A percentile compares a stretch with the other conserved stretches of the same genome.
These are phyloP conservation scores for Dictyostelium capitatum DNA, from an alignment of 78 protist species.

Conservation along the genomic window DNA sequence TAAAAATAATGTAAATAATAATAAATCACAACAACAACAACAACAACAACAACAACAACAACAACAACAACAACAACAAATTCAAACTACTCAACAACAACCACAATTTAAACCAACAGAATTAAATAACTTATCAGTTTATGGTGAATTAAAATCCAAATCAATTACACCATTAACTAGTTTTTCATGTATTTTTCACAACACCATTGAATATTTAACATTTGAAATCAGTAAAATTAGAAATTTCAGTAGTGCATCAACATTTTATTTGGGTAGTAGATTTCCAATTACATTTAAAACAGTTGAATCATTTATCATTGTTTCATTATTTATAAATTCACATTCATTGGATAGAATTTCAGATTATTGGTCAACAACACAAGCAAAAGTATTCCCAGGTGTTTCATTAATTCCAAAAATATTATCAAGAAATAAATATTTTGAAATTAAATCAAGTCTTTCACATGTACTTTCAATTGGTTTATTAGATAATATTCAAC, in stretches of 20 bases:
- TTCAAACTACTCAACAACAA: background rate
- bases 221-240: constrained; percentile 40
- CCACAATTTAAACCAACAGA: background rate
- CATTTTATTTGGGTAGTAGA: constrained; percentile 60
- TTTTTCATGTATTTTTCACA: constrained; percentile 24
- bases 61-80: background rate
- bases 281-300: constrained; percentile 61
- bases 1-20: background rate
- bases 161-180: constrained; percentile 51
- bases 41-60: background rate
- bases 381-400: constrained; percentile 50
- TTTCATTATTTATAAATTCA: constrained; percentile 66
- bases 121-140: background rate
- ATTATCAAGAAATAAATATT: constrained; percentile 70
- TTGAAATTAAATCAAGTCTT: constrained; percentile 67
- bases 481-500: constrained; percentile 45
- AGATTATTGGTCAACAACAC: constrained; percentile 61
- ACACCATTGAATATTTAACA: constrained; percentile 2
- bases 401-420: constrained; percentile 65
- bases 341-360: constrained; percentile 73
- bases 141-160: background rate
- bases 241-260: background rate
- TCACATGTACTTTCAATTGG: constrained; percentile 37
- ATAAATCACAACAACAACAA: background rate
- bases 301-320: constrained; percentile 63